phyloP scores from a whole-genome alignment of 2,329 filamentous ascomycete species.

The Pseudogymnoascus sp. region DNA sequence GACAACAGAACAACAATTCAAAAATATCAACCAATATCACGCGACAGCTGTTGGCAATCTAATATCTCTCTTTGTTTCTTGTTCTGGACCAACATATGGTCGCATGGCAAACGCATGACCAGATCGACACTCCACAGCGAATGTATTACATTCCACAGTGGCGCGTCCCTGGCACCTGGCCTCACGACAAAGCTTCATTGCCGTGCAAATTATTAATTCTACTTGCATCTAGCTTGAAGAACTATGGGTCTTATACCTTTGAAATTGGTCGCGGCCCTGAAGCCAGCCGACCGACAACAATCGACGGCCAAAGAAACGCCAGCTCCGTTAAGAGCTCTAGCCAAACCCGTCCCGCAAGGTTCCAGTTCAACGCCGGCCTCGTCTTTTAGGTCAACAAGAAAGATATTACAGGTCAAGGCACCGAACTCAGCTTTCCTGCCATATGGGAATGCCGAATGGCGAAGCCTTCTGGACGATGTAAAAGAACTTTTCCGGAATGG shows the following conservation, averaged over 20 bases:
- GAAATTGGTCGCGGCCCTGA: neutral
- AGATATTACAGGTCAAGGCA: neutral
- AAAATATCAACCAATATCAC: neutral
- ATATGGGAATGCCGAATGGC: slow-evolving; percentile 24
- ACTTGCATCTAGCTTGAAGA: neutral
- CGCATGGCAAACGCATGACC: neutral
- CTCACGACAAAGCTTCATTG: neutral
- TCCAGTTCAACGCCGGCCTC: neutral
- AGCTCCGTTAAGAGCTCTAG: neutral
- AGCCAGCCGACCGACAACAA: neutral
- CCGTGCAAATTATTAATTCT: neutral
- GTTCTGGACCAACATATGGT: neutral
- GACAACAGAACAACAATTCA: slow-evolving; percentile 2
- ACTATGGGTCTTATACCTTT: neutral
- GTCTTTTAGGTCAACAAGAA: neutral
- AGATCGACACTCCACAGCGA: neutral
- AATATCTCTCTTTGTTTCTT: neutral
- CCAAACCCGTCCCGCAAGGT: neutral
- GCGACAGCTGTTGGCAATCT: neutral
- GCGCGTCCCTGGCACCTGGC: neutral
- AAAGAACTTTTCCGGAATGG: slow-evolving; percentile 23
- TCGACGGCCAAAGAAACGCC: neutral
- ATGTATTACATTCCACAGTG: neutral
- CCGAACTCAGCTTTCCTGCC: slow-evolving; percentile 15
- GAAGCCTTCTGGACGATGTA: slow-evolving; percentile 25